Evolutionary conservation across 192 early-diverging fungal genomes (phyloP), one percentile per base, ranked within the genome.

Genomic region (Backusella macrospora): DNA sequence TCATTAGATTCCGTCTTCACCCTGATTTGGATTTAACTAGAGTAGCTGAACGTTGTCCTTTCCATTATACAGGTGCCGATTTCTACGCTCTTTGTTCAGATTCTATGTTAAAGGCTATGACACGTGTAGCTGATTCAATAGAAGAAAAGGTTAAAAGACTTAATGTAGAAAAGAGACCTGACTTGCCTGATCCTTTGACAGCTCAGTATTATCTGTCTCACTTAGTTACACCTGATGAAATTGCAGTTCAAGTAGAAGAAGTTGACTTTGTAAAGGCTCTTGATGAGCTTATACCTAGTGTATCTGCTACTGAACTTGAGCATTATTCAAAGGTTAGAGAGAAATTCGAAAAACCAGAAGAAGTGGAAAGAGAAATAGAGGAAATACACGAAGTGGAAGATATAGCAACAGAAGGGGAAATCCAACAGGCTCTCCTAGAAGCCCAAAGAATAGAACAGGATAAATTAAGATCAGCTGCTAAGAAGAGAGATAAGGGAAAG

Each of bases 11-110:
- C 88, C 85, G 87, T n/a, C 82, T 99, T 21, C 87, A 89, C 47
- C 90, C 94, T 14, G 91, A 87, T 5, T 85, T 96, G 8, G 88
- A 96, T 63, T 77, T 99, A 72, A 78, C 77, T 38, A 76, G 73
- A 6, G 86, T 99, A 15, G 95, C 96, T 7, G 90, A 95, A 15
- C 79, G 86, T 62, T 96, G 94, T 66, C 98, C 97, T 6, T 91
- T 96, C 75, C 90, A 95, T 70, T 96, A 94, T 65, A 99, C 98
- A 1, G 98, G 98, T 39, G 98, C 98, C 15, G 98, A 99, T 78
- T 96, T 99, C 74, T 99, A 99, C 77, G 98, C 98, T 0, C 83
- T 99, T 44, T 98, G 96, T 76, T 95, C 98, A 21, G 97, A 99
- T 77, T 95, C 98, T 0, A 94, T 97, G 85, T 85, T 99, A 12